These are phyloP conservation scores for Candida chauliodis DNA, from an alignment of 805 yeast genomes.

Conservation along the genomic window DNA sequence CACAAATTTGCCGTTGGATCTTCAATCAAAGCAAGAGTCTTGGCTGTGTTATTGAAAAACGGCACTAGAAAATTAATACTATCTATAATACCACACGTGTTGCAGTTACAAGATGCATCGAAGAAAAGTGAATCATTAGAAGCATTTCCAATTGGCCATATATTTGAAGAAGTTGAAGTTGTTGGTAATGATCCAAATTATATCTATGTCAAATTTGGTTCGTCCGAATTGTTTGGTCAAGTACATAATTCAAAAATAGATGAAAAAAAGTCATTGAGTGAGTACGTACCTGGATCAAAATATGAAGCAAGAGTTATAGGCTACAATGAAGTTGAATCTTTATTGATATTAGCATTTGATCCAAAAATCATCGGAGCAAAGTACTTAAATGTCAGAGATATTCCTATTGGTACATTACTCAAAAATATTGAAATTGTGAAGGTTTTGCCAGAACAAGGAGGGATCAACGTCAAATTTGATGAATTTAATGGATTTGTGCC, in stretches of 20 bases:
- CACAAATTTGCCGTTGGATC: constrained; percentile 69
- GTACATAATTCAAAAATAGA: constrained; percentile 74
- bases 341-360: constrained; percentile 66
- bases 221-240: constrained; percentile 56
- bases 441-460: constrained; percentile 54
- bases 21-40: constrained; percentile 63
- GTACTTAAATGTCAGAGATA: constrained; percentile 66
- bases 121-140: constrained; percentile 35
- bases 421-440: constrained; percentile 50
- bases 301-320: constrained; percentile 79
- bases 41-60: constrained; percentile 48
- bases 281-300: constrained; percentile 58
- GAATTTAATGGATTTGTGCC: constrained; percentile 75
- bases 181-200: constrained; percentile 57
- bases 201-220: constrained; percentile 56
- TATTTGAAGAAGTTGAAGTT: constrained; percentile 55
- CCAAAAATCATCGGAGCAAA: constrained; percentile 59
- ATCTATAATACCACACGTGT: constrained; percentile 57
- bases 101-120: constrained; percentile 25
- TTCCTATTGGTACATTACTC: constrained; percentile 70
- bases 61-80: constrained; percentile 60
- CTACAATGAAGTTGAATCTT: constrained; percentile 61
- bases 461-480: constrained; percentile 63
- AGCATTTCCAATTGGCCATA: constrained; percentile 78
- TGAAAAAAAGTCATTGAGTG: constrained; percentile 40